Evolutionary conservation across 345 rosid species (phyloP).

Genomic region (Cochlearia excelsa): DNA sequence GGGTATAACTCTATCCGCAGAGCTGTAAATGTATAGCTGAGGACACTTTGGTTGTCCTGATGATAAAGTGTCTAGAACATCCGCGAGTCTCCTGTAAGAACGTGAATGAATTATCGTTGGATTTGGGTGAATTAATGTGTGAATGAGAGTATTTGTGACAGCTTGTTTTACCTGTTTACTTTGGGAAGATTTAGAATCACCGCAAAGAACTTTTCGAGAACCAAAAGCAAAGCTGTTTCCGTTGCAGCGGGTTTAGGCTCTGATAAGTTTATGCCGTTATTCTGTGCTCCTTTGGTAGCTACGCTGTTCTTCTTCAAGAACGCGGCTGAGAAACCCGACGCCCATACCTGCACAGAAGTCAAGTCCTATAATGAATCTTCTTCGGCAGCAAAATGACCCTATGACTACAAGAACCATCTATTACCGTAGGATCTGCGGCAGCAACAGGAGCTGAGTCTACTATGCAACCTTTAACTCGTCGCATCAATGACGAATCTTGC

Average conservation of each 20-base stretch:
- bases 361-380: no score
- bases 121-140: background rate
- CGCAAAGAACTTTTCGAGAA: constrained; percentile 75
- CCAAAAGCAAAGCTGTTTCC: constrained; percentile 74
- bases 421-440: constrained; percentile 89
- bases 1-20: constrained; percentile 94
- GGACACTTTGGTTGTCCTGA: constrained; percentile 87
- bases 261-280: constrained; percentile 32
- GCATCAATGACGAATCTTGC: constrained; percentile 61
- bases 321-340: constrained; percentile 95
- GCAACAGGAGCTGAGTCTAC: constrained; percentile 99
- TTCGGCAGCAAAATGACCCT: background rate
- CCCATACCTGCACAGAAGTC: constrained; percentile 69
- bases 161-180: constrained; percentile 61
- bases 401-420: constrained; percentile 17
- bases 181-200: constrained; percentile 79
- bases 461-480: constrained; percentile 81
- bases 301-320: constrained; percentile 81
- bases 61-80: constrained; percentile 60
- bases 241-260: constrained; percentile 66
- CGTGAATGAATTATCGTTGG: background rate
- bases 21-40: constrained; percentile 91
- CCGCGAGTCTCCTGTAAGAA: constrained; percentile 69
- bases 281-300: constrained; percentile 59
- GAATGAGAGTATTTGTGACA: background rate